These are phyloP conservation scores for Omphalotus guepiniiformis DNA, from an alignment of 768 basidiomycete species.

Conservation along the genomic window DNA sequence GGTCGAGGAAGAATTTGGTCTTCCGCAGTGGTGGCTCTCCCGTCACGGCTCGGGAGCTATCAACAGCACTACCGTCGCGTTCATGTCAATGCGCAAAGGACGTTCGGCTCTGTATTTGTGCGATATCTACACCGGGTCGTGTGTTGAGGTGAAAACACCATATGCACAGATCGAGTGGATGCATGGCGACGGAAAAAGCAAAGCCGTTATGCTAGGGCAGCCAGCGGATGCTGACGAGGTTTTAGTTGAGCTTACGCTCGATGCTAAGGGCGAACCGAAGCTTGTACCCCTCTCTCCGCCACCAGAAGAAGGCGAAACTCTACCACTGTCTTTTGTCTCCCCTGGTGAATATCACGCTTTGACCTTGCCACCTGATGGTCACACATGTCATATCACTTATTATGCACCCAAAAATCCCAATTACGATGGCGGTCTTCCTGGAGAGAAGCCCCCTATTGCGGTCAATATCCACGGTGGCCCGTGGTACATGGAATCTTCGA, in stretches of 20 bases:
- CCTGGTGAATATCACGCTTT: background rate
- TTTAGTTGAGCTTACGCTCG: background rate
- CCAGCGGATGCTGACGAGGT: background rate
- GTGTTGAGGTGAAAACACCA: background rate
- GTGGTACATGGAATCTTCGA: constrained; percentile 31
- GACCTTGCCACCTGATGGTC: constrained; percentile 15
- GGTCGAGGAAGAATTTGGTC: constrained; percentile 51
- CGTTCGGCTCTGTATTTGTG: constrained; percentile 36
- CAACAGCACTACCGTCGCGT: constrained; percentile 31
- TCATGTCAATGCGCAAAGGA: constrained; percentile 38
- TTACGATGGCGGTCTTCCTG: constrained; percentile 29
- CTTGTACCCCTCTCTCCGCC: background rate
- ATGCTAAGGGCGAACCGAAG: background rate
- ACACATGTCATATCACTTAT: constrained; percentile 42
- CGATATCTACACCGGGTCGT: constrained; percentile 25
- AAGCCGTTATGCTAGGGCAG: background rate
- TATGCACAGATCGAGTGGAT: background rate
- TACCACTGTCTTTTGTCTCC: background rate
- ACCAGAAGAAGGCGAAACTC: background rate
- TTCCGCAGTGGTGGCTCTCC: constrained; percentile 54
- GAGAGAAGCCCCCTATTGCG: constrained; percentile 46
- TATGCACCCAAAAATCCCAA: constrained; percentile 49
- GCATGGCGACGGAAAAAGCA: background rate
- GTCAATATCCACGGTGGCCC: constrained; percentile 54
- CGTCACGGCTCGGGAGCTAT: constrained; percentile 43